These are phyloP conservation scores for Marasmius fiardii DNA, from an alignment of 1,284 basidiomycete species.

Conservation along the genomic window DNA sequence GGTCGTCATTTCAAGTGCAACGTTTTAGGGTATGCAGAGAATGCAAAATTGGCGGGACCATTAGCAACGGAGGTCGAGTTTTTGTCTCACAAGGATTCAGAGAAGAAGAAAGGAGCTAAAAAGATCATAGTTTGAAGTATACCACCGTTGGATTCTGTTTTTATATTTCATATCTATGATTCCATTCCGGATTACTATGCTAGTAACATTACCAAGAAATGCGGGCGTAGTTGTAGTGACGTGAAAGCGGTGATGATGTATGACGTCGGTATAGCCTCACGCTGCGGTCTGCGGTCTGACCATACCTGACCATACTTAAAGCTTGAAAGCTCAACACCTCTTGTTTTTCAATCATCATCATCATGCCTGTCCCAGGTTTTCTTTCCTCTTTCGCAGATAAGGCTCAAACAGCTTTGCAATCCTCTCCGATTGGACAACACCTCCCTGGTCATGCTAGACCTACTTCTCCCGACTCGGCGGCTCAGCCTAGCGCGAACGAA, in stretches of 20 bases:
- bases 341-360: constrained; percentile 19
- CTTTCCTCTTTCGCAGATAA: constrained; percentile 67
- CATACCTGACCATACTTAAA: background rate
- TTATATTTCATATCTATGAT: constrained; percentile 15
- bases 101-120: constrained; percentile 86
- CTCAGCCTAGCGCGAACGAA: constrained; percentile 37
- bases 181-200: too few species aligned
- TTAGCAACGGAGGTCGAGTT: constrained; percentile 94
- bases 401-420: constrained; percentile 64
- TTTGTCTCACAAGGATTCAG: constrained; percentile 90
- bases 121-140: constrained; percentile 61
- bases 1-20: constrained; percentile 86
- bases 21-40: constrained; percentile 80
- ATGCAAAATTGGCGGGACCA: constrained; percentile 74
- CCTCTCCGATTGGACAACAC: constrained; percentile 52
- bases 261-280: too few species aligned
- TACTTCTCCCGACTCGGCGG: constrained; percentile 30
- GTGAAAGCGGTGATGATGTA: too few species aligned
- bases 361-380: constrained; percentile 59
- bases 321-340: constrained; percentile 4
- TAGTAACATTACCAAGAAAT: too few species aligned
- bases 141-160: constrained; percentile 15
- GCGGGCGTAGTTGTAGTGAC: too few species aligned
- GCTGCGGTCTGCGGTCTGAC: too few species aligned
- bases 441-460: constrained; percentile 36